A percentile compares a stretch with the other conserved stretches of the same genome.
Evolutionary conservation across 2,329 filamentous ascomycete genomes (phyloP).

Genomic region (Hypoxylon sp.): DNA sequence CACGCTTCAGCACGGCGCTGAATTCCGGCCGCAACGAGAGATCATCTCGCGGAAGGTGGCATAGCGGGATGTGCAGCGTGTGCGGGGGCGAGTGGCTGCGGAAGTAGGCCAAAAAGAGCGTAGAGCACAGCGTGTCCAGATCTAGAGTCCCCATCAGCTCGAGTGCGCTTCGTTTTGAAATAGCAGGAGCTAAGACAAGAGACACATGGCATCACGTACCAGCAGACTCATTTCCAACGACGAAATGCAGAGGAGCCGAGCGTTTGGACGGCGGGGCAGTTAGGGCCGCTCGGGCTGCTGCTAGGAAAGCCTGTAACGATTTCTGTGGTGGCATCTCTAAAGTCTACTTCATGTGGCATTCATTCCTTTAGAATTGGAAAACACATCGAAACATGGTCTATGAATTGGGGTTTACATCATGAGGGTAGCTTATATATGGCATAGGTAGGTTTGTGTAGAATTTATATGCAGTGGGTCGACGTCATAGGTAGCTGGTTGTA

Average conservation of each 20-base stretch:
- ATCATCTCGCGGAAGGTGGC: conserved; percentile 78
- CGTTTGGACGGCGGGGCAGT: conserved; percentile 62
- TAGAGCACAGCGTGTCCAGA: conserved; percentile 83
- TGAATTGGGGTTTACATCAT: neutral
- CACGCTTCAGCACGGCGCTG: conserved; percentile 72
- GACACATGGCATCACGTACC: conserved; percentile 58
- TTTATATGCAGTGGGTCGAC: conserved; percentile 22
- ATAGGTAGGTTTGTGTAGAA: conserved; percentile 7
- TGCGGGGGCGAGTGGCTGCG: conserved; percentile 71
- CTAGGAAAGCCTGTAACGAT: conserved; percentile 66
- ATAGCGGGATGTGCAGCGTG: conserved; percentile 77
- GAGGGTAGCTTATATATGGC: neutral
- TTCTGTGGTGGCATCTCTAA: conserved; percentile 38
- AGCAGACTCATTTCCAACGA: conserved; percentile 78
- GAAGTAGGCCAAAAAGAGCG: conserved; percentile 81
- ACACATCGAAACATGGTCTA: neutral
- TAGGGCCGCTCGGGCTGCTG: conserved; percentile 65
- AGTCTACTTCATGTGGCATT: conserved; percentile 15
- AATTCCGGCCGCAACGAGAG: conserved; percentile 82
- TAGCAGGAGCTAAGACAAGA: neutral
- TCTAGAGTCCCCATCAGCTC: conserved; percentile 63
- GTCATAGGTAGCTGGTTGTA: conserved; percentile 20
- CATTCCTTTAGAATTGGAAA: conserved; percentile 9
- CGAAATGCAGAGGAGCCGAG: conserved; percentile 68
- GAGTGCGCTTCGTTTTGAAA: neutral